phyloP scores from a whole-genome alignment of 2,329 filamentous ascomycete species.

The Cryphonectria carpinicola region DNA sequence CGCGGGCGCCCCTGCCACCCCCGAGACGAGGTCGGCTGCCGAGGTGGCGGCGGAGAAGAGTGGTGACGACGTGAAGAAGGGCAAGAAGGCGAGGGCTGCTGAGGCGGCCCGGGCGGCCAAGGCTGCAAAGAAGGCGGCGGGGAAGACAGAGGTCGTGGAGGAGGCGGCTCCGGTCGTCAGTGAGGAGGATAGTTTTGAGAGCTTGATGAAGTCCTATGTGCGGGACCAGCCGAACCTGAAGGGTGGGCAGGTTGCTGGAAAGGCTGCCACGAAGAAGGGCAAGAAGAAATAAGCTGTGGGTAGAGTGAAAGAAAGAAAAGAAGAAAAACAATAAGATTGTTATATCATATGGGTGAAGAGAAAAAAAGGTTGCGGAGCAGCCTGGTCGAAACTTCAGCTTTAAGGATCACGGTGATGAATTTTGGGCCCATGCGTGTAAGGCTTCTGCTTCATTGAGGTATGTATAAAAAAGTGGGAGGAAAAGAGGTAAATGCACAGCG shows the following conservation, averaged over 20 bases:
- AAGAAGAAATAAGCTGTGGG: conserved; percentile 26
- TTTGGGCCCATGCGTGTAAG: conserved; percentile 33
- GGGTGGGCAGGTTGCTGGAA: conserved; percentile 37
- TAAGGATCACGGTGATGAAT: background rate
- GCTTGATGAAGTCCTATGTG: conserved; percentile 56
- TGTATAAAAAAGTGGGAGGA: conserved; percentile 39
- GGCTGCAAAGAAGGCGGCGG: conserved; percentile 29
- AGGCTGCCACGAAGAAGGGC: conserved; percentile 23
- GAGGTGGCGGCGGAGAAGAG: conserved; percentile 28
- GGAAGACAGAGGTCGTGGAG: conserved; percentile 33
- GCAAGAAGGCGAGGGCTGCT: conserved; percentile 34
- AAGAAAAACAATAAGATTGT: background rate
- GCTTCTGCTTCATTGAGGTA: conserved; percentile 13
- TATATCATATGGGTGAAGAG: background rate
- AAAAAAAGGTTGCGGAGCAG: background rate
- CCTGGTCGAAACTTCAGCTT: background rate
- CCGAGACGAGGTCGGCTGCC: conserved; percentile 37
- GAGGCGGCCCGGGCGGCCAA: conserved; percentile 13
- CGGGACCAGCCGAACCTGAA: conserved; percentile 44
- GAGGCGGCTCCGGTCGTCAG: conserved; percentile 28
- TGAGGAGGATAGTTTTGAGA: conserved; percentile 46
- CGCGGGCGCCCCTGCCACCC: conserved; percentile 35
- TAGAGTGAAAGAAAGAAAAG: background rate
- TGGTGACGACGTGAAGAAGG: conserved; percentile 32
- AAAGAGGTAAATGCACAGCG: conserved; percentile 46